Evolutionary conservation across 208 protist species (phyloP), one percentile per base, ranked within the genome.

Genomic region (Porcisia deanei): DNA sequence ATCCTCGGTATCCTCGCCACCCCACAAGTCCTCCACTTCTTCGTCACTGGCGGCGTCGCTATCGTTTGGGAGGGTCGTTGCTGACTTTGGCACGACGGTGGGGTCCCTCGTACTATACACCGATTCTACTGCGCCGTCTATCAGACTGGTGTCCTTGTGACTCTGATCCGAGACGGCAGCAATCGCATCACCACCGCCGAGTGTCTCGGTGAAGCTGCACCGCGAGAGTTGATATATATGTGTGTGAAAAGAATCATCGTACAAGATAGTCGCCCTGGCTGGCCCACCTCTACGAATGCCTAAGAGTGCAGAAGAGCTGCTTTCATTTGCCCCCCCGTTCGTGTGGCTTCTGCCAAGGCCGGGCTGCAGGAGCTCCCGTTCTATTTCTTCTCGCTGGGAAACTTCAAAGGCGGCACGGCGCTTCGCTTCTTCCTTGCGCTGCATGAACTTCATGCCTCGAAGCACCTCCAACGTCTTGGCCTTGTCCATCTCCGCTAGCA

Each of bases 361-460:
- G 18, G 63, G 52, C 72, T 76, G 8, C 34, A 64, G 41, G 16
- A 94, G 60, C 22, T 84, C 83, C 16, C 84, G 82, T 55, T 88
- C 83, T n/a, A 93, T 61, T 57, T 83, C 74, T 66, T 89, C 85
- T 20, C 85, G 80, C 52, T 92, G 93, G 52, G 91, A 73, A 0
- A 81, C 55, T 71, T 97, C 91, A 84, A 92, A 94, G 41, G 87
- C 74, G 52, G 88, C 87, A 18, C 93, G 85, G 2, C 91, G 88
- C 78, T 92, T 92, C 34, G 84, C 85, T 73, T 97, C 93, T 64
- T 97, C 91, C 78, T 96, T 96, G 54, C 93, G 91, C 77, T 97
- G 93, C 93, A 97, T 97, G 73, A 97, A 97, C 80, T 96, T 97
- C 93, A 97, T 96, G 79, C 90, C 85, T 3, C 90, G 87, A 30